These are phyloP conservation scores for Podila horticola DNA, from an alignment of 192 early-diverging fungal genomes.

Conservation along the genomic window DNA sequence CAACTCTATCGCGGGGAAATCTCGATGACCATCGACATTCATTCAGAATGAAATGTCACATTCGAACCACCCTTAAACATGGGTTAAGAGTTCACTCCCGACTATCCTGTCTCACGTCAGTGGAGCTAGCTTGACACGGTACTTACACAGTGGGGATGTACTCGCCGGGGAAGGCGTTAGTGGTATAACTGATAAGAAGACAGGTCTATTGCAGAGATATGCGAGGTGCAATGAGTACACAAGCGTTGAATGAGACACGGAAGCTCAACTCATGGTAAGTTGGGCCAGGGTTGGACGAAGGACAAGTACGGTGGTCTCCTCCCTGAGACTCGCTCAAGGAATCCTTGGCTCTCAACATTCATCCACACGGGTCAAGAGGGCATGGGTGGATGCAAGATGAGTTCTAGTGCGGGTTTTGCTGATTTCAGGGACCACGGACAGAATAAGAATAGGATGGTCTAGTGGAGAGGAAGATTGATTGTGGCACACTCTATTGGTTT, in stretches of 20 bases:
- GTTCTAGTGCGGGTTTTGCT: too few relatives aligned
- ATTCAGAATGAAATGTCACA: too few relatives aligned
- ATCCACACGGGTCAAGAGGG: too few relatives aligned
- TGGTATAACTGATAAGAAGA: slow-evolving; percentile 97
- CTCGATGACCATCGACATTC: too few relatives aligned
- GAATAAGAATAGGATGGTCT: not conserved
- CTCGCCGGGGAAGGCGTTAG: slow-evolving; percentile 99
- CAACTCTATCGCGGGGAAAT: too few relatives aligned
- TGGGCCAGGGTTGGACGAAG: too few relatives aligned
- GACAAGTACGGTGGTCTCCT: too few relatives aligned
- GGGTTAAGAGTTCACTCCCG: not conserved
- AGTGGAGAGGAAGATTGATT: too few relatives aligned
- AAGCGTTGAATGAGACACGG: not conserved
- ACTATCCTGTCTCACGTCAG: not conserved
- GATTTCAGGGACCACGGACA: not conserved
- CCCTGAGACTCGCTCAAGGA: too few relatives aligned
- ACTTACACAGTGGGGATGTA: slow-evolving; percentile 99
- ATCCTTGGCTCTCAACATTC: too few relatives aligned
- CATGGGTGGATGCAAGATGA: too few relatives aligned
- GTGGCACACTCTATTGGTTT: not conserved
- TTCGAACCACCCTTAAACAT: too few relatives aligned
- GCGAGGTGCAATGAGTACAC: not conserved
- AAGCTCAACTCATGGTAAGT: not conserved
- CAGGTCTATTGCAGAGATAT: slow-evolving; percentile 80
- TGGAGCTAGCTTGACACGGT: not conserved